Conservation (phyloP, 805 yeast genomes). For the Candida easanensis region DNA sequence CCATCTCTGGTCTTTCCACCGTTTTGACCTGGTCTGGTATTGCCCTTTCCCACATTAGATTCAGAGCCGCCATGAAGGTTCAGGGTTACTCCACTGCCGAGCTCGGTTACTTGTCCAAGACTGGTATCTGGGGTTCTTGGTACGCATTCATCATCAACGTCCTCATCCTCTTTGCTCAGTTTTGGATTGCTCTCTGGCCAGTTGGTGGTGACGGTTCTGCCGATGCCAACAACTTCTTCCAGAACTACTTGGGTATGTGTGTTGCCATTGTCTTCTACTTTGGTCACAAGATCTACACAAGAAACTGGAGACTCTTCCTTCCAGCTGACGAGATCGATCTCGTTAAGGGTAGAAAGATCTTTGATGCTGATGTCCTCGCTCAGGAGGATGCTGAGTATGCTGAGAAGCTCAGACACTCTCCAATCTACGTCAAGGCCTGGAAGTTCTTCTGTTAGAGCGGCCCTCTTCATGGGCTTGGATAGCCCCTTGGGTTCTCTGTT, state of each 20-base stretch:
- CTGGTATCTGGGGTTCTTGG: conserved; percentile 52
- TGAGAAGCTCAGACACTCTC: conserved; percentile 23
- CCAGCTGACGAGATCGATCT: conserved; percentile 42
- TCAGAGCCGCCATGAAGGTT: conserved; percentile 53
- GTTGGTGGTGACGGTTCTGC: conserved; percentile 40
- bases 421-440: conserved; percentile 16
- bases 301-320: conserved; percentile 33
- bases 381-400: conserved; percentile 39
- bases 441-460: conserved; percentile 30
- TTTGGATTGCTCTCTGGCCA: conserved; percentile 66
- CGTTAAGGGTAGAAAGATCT: conserved; percentile 43
- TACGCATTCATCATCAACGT: conserved; percentile 47
- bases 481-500: too few species aligned
- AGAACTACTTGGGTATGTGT: conserved; percentile 48
- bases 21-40: conserved; percentile 62
- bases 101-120: conserved; percentile 50
- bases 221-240: conserved; percentile 45
- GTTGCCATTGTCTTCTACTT: conserved; percentile 44
- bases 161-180: conserved; percentile 54
- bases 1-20: conserved; percentile 60
- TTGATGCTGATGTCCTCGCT: conserved; percentile 38
- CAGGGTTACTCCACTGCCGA: conserved; percentile 52
- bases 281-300: conserved; percentile 48
- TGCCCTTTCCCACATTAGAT: conserved; percentile 53
- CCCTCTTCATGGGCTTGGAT: not conserved